These are phyloP conservation scores for Andrographis paniculata DNA, from an alignment of 305 asterid genomes.

Conservation along the genomic window DNA sequence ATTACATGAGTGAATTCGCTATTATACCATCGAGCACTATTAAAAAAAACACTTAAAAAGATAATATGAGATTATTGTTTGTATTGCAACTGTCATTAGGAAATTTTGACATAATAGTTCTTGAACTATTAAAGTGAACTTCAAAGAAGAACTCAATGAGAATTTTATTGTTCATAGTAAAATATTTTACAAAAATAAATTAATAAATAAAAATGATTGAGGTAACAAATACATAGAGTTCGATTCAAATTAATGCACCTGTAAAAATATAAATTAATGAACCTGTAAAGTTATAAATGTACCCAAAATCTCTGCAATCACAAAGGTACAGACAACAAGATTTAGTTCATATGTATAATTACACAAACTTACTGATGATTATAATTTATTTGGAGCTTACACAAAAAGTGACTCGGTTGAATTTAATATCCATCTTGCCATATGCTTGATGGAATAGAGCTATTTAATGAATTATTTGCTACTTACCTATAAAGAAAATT, in stretches of 20 bases:
- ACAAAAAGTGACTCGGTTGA: constrained; percentile 48
- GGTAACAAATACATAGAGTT: too few species aligned
- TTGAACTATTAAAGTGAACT: background rate
- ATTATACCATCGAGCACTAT: constrained; percentile 11
- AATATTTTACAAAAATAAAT: too few species aligned
- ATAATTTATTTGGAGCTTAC: constrained; percentile 37
- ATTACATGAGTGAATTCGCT: background rate
- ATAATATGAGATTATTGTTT: background rate
- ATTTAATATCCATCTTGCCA: constrained; percentile 70
- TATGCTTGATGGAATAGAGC: constrained; percentile 73
- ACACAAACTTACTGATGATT: background rate
- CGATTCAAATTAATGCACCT: too few species aligned
- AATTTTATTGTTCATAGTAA: background rate
- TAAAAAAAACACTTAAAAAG: background rate
- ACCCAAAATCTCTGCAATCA: constrained; percentile 68
- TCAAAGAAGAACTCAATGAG: background rate
- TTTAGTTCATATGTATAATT: background rate
- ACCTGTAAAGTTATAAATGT: too few species aligned
- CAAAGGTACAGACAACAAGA: background rate
- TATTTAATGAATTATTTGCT: constrained; percentile 70
- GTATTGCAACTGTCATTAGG: background rate
- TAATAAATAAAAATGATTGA: background rate
- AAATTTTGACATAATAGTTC: background rate
- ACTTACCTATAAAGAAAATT: constrained; percentile 57
- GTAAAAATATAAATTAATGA: too few species aligned